A percentile compares a stretch with the other conserved stretches of the same genome.
These are phyloP conservation scores for Nigrospora oryzae DNA, from an alignment of 2,329 filamentous ascomycete species.

Conservation along the genomic window DNA sequence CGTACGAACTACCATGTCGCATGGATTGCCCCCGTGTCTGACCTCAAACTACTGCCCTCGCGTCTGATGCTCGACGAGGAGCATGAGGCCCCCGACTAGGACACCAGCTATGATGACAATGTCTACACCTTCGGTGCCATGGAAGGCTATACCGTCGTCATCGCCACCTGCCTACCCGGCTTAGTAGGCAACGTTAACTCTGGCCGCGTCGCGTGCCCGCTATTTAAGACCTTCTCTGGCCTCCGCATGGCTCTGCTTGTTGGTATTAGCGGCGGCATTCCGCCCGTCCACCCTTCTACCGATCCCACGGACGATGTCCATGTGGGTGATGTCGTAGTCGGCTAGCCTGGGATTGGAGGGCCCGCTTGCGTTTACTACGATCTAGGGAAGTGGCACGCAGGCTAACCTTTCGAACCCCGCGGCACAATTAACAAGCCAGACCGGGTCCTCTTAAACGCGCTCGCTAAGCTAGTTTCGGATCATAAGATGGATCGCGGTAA, in stretches of 20 bases:
- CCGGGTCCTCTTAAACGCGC: background rate
- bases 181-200: constrained; percentile 7
- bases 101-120: constrained; percentile 7
- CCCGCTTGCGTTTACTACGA: constrained; percentile 1
- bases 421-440: background rate
- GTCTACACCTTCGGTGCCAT: constrained; percentile 4
- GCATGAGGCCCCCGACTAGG: constrained; percentile 4
- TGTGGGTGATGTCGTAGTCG: constrained; percentile 1
- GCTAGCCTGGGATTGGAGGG: background rate
- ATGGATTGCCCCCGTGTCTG: constrained; percentile 4
- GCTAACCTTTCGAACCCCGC: background rate
- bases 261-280: constrained; percentile 7
- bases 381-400: background rate
- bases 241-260: constrained; percentile 8
- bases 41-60: constrained; percentile 6
- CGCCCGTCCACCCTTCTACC: background rate
- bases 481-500: background rate
- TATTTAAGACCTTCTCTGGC: constrained; percentile 9
- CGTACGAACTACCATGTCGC: background rate
- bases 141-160: constrained; percentile 6
- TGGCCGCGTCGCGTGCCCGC: background rate
- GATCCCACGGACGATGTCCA: constrained; percentile 1
- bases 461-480: background rate
- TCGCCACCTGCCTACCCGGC: constrained; percentile 5
- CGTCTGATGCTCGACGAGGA: constrained; percentile 10